Conservation (phyloP, 1,139 yeast genomes). For the Candida labiduridarum region DNA sequence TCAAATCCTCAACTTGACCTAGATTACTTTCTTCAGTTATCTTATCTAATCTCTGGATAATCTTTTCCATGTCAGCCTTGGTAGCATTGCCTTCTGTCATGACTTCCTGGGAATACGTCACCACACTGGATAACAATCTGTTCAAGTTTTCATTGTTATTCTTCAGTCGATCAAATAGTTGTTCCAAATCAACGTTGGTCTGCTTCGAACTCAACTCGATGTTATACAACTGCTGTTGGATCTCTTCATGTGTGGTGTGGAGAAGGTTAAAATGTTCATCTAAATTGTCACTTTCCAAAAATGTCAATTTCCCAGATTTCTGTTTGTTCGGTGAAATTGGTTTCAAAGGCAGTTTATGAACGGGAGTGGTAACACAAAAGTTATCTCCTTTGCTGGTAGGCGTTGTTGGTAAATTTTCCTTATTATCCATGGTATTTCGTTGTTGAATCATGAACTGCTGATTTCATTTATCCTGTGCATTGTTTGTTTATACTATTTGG, state of each 20-base stretch:
- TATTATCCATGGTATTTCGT: conserved; percentile 7
- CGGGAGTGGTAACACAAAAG: neutral
- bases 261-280: conserved; percentile 35
- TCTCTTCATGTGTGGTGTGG: conserved; percentile 29
- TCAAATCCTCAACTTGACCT: neutral
- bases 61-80: conserved; percentile 31
- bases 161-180: conserved; percentile 43
- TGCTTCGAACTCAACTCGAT: conserved; percentile 40
- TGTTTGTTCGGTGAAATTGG: conserved; percentile 32
- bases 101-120: conserved; percentile 37
- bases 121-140: conserved; percentile 35
- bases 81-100: conserved; percentile 43
- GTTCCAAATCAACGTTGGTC: conserved; percentile 37
- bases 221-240: conserved; percentile 32
- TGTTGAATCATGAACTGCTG: neutral
- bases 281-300: conserved; percentile 32
- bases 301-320: conserved; percentile 25
- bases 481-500: conserved; percentile 4
- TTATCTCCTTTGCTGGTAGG: conserved; percentile 7
- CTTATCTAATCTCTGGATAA: conserved; percentile 22
- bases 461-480: neutral
- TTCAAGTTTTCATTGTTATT: conserved; percentile 44
- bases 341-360: conserved; percentile 20
- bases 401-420: conserved; percentile 13
- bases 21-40: conserved; percentile 1